Evolutionary conservation across 305 asterid genomes (phyloP).

Genomic region (Petunia hybrid): DNA sequence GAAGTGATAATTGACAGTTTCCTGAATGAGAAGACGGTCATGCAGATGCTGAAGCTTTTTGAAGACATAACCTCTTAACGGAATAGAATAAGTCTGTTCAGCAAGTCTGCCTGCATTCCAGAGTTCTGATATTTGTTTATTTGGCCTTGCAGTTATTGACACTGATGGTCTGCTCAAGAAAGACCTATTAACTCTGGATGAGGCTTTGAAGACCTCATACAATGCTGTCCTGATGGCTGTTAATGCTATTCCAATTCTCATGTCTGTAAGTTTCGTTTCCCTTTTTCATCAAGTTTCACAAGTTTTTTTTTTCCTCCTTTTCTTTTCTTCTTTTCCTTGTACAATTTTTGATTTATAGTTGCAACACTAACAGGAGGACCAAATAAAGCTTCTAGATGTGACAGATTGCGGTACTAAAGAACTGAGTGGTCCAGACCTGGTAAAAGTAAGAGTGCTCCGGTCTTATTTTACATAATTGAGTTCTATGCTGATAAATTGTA

Average conservation of each 20-base stretch:
- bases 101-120: slow-evolving; percentile 11
- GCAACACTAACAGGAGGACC: slow-evolving; percentile 64
- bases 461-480: slow-evolving; percentile 15
- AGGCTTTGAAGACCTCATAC: slow-evolving; percentile 82
- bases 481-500: background rate
- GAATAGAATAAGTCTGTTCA: background rate
- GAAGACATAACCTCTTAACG: background rate
- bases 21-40: background rate
- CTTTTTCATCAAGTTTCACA: slow-evolving; percentile 36
- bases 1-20: background rate
- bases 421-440: slow-evolving; percentile 66
- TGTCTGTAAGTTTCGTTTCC: slow-evolving; percentile 63
- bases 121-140: slow-evolving; percentile 26
- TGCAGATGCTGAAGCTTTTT: background rate
- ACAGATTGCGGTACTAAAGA: slow-evolving; percentile 55
- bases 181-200: slow-evolving; percentile 93
- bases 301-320: slow-evolving; percentile 30
- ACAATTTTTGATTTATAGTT: slow-evolving; percentile 16
- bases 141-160: slow-evolving; percentile 75
- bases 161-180: slow-evolving; percentile 88
- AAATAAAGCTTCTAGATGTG: slow-evolving; percentile 59
- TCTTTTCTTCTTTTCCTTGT: slow-evolving; percentile 17
- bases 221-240: slow-evolving; percentile 93
- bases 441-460: slow-evolving; percentile 52
- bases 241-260: slow-evolving; percentile 77